Conservation (phyloP, 345 rosid genomes). For the Mangifera indica region DNA sequence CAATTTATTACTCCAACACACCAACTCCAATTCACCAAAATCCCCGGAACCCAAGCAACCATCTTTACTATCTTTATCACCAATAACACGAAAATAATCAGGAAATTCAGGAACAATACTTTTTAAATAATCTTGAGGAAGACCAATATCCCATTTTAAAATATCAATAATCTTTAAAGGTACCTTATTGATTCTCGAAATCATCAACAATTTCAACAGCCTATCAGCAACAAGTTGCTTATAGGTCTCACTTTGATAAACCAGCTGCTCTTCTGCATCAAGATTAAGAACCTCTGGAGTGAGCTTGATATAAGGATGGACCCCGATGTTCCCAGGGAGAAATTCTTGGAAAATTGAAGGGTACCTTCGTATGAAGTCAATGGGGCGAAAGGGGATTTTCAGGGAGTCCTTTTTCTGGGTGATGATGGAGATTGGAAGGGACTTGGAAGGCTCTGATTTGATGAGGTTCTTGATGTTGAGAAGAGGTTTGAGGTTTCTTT, state of each 20-base stretch:
- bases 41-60: constrained; percentile 7
- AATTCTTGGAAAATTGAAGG: constrained; percentile 75
- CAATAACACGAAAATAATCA: constrained; percentile 64
- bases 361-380: constrained; percentile 75
- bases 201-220: constrained; percentile 74
- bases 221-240: constrained; percentile 61
- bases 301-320: constrained; percentile 83
- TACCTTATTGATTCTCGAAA: constrained; percentile 51
- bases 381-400: constrained; percentile 70
- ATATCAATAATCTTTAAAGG: constrained; percentile 56
- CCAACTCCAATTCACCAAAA: constrained; percentile 56
- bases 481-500: constrained; percentile 68
- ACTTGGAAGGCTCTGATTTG: constrained; percentile 79
- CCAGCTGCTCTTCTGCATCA: constrained; percentile 80
- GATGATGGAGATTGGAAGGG: constrained; percentile 74
- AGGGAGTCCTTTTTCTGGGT: constrained; percentile 51
- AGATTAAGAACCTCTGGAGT: constrained; percentile 67
- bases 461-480: constrained; percentile 68
- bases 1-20: constrained; percentile 73
- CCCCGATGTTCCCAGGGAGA: constrained; percentile 67
- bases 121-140: constrained; percentile 55
- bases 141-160: constrained; percentile 82
- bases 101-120: constrained; percentile 74
- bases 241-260: constrained; percentile 69
- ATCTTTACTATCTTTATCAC: constrained; percentile 11